Conservation (phyloP, 371 early-diverging fungal species). For the Umbelopsis sp. region DNA sequence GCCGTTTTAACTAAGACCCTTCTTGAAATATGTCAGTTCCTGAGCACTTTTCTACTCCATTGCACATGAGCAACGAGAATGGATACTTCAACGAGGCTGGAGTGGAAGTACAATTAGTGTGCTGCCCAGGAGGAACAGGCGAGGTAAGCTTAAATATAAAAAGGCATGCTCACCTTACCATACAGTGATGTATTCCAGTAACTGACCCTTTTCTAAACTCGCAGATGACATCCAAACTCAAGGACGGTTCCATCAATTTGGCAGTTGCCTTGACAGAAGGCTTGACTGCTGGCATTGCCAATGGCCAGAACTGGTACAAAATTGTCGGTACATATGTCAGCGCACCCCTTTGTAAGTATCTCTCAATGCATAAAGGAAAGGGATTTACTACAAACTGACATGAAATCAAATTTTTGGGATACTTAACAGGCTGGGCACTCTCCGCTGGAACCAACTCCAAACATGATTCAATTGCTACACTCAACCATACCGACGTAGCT, state of each 20-base stretch:
- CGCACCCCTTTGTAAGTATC: constrained; percentile 69
- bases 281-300: constrained; percentile 73
- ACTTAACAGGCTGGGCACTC: constrained; percentile 67
- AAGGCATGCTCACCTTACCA: not conserved
- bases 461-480: constrained; percentile 57
- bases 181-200: not conserved
- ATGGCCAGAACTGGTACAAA: constrained; percentile 61
- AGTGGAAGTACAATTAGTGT: constrained; percentile 67
- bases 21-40: constrained; percentile 58
- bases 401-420: not conserved
- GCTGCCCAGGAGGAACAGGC: constrained; percentile 76
- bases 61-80: constrained; percentile 67
- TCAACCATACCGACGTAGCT: constrained; percentile 67
- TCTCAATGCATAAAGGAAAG: not conserved
- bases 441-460: constrained; percentile 58
- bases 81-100: constrained; percentile 61
- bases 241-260: constrained; percentile 71
- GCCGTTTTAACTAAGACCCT: too few species aligned
- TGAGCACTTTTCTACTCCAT: constrained; percentile 87
- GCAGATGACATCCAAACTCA: constrained; percentile 80
- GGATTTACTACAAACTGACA: too few species aligned
- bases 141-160: constrained; percentile 50
- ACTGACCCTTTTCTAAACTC: not conserved
- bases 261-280: constrained; percentile 90
- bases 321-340: constrained; percentile 80